Evolutionary conservation across 2,329 filamentous ascomycete species (phyloP).

Genomic region (Chaetomium globosum): DNA sequence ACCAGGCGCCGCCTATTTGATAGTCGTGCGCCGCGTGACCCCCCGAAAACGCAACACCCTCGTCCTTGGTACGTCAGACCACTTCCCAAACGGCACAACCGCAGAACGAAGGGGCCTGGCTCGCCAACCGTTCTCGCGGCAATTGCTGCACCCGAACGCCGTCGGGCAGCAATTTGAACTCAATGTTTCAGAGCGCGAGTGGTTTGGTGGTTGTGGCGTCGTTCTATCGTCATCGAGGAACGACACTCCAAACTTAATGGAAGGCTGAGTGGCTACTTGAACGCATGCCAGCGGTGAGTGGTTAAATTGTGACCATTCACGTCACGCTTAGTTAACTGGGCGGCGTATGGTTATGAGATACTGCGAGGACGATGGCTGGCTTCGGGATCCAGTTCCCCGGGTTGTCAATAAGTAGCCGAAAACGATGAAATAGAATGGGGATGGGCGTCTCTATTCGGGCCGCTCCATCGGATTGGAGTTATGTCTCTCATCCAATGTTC

Average conservation of each 20-base stretch:
- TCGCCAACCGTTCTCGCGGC: background rate
- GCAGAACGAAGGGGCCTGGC: slow-evolving; percentile 8
- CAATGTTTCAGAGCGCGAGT: background rate
- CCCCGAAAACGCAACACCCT: background rate
- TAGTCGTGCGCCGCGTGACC: slow-evolving; percentile 18
- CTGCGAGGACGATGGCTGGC: too few species aligned
- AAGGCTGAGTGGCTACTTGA: too few species aligned
- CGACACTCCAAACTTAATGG: background rate
- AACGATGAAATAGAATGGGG: background rate
- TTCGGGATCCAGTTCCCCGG: background rate
- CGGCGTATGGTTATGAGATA: too few species aligned
- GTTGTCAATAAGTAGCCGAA: background rate
- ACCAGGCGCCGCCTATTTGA: slow-evolving; percentile 12
- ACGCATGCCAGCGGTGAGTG: background rate
- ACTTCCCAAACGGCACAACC: slow-evolving; percentile 7
- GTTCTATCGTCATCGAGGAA: background rate
- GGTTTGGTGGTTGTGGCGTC: background rate
- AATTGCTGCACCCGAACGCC: slow-evolving; percentile 4
- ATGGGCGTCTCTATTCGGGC: background rate
- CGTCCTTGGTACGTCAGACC: background rate
- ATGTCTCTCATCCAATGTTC: background rate
- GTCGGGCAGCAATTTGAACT: background rate
- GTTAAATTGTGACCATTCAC: background rate
- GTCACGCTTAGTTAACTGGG: too few species aligned
- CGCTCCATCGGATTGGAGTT: background rate